Evolutionary conservation across 129 eudicot species (phyloP), one percentile per base, ranked within the genome.

Genomic region (Apium graveolens): DNA sequence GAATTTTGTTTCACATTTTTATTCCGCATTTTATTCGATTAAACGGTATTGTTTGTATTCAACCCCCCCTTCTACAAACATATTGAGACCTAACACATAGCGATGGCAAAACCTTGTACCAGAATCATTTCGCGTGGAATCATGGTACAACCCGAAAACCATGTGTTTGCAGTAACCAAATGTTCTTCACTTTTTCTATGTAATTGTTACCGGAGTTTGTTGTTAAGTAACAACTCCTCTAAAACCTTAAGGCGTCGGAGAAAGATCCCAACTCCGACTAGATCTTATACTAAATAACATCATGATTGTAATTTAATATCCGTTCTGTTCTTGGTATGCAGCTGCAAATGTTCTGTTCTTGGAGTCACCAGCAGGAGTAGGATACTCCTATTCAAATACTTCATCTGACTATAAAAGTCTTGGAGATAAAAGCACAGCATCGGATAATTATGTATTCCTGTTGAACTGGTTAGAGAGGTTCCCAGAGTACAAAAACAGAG

Each of bases 31-130:
- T n/a, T n/a, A n/a, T n/a, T n/a, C n/a, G n/a, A n/a, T n/a, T n/a
- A n/a, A n/a, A n/a, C n/a, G 97, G 97, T 11, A 96, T 96, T 11
- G 97, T 96, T 63, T 92, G 97, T n/a, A n/a, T 81, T 92, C 97
- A 39, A 90, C 97, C 77, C n/a, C n/a, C n/a, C n/a, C n/a, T n/a
- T n/a, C n/a, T n/a, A n/a, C n/a, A n/a, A n/a, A n/a, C n/a, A n/a
- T n/a, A n/a, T n/a, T n/a, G n/a, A n/a, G n/a, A n/a, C n/a, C n/a
- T n/a, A n/a, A n/a, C n/a, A n/a, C n/a, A 82, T 26, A 92, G 96
- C 21, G 97, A 92, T 75, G 97, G 97, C 34, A 92, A 92, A 83
- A 86, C 96, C 44, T 86, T 92, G 5, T 88, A 85, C 86, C 82
- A 73, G 29, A 92, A 92, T 73, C 81, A 78, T 81, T 90, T 80